Evolutionary conservation across 2,329 filamentous ascomycete genomes (phyloP).

Genomic region (Fusarium torulosum): DNA sequence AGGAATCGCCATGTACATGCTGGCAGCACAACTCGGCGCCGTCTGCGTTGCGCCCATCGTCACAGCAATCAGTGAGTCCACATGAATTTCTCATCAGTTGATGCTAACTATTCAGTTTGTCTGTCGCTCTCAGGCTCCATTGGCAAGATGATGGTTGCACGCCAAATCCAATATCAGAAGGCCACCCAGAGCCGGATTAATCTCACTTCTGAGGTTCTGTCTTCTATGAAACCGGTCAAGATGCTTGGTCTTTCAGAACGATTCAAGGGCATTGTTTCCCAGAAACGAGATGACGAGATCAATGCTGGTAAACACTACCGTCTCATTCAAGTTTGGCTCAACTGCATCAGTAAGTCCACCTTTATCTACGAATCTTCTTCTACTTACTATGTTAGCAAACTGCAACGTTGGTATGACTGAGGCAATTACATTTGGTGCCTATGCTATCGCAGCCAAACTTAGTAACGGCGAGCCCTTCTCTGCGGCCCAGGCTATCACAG

Average conservation of each 20-base stretch:
- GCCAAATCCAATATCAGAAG: slow-evolving; percentile 51
- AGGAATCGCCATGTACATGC: slow-evolving; percentile 50
- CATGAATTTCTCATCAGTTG: rapidly evolving
- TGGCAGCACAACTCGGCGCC: slow-evolving; percentile 50
- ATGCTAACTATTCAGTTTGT: slow-evolving; percentile 35
- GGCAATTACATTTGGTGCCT: slow-evolving; percentile 50
- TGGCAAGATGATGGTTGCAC: slow-evolving; percentile 47
- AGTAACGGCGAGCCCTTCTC: slow-evolving; percentile 46
- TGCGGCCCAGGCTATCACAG: slow-evolving; percentile 50
- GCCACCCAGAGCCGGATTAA: slow-evolving; percentile 53
- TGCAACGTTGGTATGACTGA: slow-evolving; percentile 47
- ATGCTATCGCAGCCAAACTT: slow-evolving; percentile 48
- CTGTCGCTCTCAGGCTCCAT: slow-evolving; percentile 38
- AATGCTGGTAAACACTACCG: slow-evolving; percentile 45
- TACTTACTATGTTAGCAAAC: slow-evolving; percentile 39
- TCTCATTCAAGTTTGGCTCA: slow-evolving; percentile 45
- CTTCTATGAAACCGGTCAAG: slow-evolving; percentile 52
- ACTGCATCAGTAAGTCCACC: slow-evolving; percentile 45
- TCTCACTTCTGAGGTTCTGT: slow-evolving; percentile 50
- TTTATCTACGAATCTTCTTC: background rate
- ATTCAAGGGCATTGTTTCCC: slow-evolving; percentile 43
- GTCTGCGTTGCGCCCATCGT: slow-evolving; percentile 52
- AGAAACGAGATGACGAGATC: slow-evolving; percentile 48
- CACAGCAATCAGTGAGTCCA: slow-evolving; percentile 48
- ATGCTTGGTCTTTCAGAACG: slow-evolving; percentile 51